Conservation (phyloP, 768 basidiomycete species). For the Suillus plorans region DNA sequence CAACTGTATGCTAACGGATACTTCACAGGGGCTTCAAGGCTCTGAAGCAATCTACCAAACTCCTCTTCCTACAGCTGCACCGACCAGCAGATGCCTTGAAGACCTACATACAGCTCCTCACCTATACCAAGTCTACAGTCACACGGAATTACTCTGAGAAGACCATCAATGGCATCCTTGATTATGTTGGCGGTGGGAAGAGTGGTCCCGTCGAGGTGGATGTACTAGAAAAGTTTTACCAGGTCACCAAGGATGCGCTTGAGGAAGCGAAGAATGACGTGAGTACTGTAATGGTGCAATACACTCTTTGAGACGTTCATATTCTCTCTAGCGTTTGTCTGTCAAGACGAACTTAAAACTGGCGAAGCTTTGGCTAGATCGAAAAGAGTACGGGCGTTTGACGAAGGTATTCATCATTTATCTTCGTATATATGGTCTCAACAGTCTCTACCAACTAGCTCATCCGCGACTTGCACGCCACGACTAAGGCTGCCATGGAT, state of each 20-base stretch:
- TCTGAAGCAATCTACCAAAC: conserved; percentile 94
- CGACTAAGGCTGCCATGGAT: conserved; percentile 60
- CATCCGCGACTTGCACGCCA: conserved; percentile 70
- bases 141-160: conserved; percentile 98
- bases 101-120: conserved; percentile 83
- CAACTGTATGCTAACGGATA: conserved; percentile 2
- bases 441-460: conserved; percentile 44
- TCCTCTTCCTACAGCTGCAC: conserved; percentile 78
- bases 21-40: conserved; percentile 93
- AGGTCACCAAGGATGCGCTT: conserved; percentile 85
- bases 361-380: conserved; percentile 95
- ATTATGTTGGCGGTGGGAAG: conserved; percentile 93
- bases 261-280: conserved; percentile 97
- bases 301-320: neutral
- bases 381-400: conserved; percentile 85
- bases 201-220: conserved; percentile 79
- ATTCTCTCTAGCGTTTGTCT: conserved; percentile 67
- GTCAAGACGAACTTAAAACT: conserved; percentile 96
- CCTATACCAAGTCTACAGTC: conserved; percentile 94
- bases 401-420: conserved; percentile 55
- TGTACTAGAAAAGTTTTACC: conserved; percentile 92
- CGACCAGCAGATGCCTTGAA: conserved; percentile 82
- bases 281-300: conserved; percentile 16
- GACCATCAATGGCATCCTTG: conserved; percentile 96
- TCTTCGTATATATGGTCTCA: neutral